phyloP scores from a whole-genome alignment of 106 monocot genomes.

The Triglochin maritima region DNA sequence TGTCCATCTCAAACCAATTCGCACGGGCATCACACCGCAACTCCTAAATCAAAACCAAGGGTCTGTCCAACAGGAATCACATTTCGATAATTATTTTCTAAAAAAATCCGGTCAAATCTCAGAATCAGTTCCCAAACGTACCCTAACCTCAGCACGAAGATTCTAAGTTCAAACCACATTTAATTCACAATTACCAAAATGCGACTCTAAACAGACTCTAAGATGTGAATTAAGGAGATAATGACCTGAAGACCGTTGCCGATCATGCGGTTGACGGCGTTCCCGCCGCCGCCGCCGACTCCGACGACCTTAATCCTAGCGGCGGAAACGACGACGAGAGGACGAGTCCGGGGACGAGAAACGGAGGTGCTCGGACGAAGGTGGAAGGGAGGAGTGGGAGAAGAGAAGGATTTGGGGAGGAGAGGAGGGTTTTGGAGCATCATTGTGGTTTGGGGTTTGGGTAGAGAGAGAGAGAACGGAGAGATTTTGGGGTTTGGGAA shows the following conservation, averaged over 20 bases:
- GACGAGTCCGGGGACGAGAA: background rate
- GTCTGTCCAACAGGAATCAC: too few species aligned
- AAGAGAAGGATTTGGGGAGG: background rate
- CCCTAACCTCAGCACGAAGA: too few species aligned
- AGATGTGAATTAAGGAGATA: background rate
- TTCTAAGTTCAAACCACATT: too few species aligned
- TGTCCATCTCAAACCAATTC: too few species aligned
- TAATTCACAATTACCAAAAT: too few species aligned
- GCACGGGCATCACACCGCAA: too few species aligned
- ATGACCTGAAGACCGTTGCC: constrained; percentile 20
- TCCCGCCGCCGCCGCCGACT: constrained; percentile 23
- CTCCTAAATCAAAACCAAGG: too few species aligned
- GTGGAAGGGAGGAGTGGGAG: background rate
- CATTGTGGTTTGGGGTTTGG: background rate
- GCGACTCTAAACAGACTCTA: too few species aligned
- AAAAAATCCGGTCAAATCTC: too few species aligned
- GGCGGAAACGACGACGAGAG: constrained; percentile 1
- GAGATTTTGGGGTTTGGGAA: background rate
- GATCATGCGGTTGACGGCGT: constrained; percentile 27
- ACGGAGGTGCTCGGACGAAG: background rate
- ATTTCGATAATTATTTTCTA: too few species aligned
- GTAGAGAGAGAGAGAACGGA: background rate
- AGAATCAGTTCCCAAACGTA: too few species aligned
- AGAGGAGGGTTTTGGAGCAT: background rate
- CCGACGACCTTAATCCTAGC: constrained; percentile 24